phyloP scores from a whole-genome alignment of 352 stramenopile species.

The Aphanomyces invadans region DNA sequence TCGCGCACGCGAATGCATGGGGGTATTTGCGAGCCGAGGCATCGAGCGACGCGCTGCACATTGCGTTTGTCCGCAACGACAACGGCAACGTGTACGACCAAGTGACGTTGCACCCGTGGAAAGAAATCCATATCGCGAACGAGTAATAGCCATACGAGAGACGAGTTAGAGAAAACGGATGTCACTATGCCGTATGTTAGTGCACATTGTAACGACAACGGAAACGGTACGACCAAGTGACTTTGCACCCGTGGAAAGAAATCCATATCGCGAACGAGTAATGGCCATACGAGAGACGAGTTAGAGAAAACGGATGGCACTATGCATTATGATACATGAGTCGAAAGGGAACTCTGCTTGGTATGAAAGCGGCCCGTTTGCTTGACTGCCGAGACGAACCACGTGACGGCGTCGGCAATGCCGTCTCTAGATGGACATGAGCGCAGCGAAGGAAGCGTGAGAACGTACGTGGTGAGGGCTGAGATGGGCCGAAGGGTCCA shows the following conservation, averaged over 20 bases:
- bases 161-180: too few species aligned
- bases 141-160: not conserved
- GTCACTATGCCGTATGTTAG: too few species aligned
- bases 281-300: not conserved
- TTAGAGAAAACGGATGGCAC: too few species aligned
- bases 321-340: too few species aligned
- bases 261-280: not conserved
- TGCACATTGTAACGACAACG: too few species aligned
- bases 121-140: not conserved
- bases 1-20: conserved; percentile 72
- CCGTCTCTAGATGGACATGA: conserved; percentile 34
- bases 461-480: conserved; percentile 43
- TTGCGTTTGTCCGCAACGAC: conserved; percentile 64
- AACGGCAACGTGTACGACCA: conserved; percentile 62
- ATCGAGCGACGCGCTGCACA: conserved; percentile 31
- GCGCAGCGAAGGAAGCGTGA: not conserved
- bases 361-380: conserved; percentile 44
- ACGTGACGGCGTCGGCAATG: conserved; percentile 62
- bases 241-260: too few species aligned
- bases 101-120: conserved; percentile 47
- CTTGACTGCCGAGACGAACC: conserved; percentile 65
- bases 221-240: too few species aligned
- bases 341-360: too few species aligned
- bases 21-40: conserved; percentile 49
- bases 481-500: conserved; percentile 47